Percentiles rank a stretch among this genome's conserved stretches.
Evolutionary conservation across 1,139 yeast species (phyloP).

Genomic region (Hemisphaericaspora lyxosophila): DNA sequence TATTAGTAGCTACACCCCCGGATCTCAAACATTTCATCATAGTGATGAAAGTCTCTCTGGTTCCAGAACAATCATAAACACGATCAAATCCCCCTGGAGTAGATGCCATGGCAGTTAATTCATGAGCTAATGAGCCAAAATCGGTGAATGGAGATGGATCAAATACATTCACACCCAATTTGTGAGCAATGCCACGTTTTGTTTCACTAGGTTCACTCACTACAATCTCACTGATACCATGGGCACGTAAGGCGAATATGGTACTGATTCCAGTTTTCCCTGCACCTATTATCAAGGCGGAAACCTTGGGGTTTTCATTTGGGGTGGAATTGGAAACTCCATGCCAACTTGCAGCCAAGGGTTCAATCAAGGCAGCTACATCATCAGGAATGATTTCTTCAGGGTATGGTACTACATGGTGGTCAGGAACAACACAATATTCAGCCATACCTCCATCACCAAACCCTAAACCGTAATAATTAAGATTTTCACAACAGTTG

Average conservation of each 20-base stretch:
- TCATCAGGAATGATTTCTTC: constrained; percentile 45
- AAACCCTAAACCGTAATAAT: constrained; percentile 48
- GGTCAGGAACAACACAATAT: constrained; percentile 47
- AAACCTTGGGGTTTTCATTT: constrained; percentile 15
- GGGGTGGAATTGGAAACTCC: constrained; percentile 45
- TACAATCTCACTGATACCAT: constrained; percentile 51
- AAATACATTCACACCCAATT: constrained; percentile 49
- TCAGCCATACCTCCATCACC: constrained; percentile 53
- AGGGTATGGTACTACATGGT: constrained; percentile 48
- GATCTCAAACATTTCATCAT: constrained; percentile 50
- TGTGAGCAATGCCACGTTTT: constrained; percentile 53
- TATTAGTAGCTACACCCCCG: constrained; percentile 63
- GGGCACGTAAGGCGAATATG: constrained; percentile 55
- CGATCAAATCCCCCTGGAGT: constrained; percentile 56
- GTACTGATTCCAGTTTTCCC: constrained; percentile 66
- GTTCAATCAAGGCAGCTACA: constrained; percentile 57
- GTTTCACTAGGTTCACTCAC: constrained; percentile 60
- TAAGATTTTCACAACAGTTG: constrained; percentile 46
- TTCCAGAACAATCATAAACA: constrained; percentile 64
- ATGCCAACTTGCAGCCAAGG: constrained; percentile 60
- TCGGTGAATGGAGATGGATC: constrained; percentile 37
- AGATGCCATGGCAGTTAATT: constrained; percentile 39
- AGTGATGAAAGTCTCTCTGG: constrained; percentile 52
- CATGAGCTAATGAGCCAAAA: constrained; percentile 30
- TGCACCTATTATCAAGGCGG: constrained; percentile 56